Conservation (phyloP, 2,329 filamentous ascomycete genomes). For the Alternaria novae-zelandiae region DNA sequence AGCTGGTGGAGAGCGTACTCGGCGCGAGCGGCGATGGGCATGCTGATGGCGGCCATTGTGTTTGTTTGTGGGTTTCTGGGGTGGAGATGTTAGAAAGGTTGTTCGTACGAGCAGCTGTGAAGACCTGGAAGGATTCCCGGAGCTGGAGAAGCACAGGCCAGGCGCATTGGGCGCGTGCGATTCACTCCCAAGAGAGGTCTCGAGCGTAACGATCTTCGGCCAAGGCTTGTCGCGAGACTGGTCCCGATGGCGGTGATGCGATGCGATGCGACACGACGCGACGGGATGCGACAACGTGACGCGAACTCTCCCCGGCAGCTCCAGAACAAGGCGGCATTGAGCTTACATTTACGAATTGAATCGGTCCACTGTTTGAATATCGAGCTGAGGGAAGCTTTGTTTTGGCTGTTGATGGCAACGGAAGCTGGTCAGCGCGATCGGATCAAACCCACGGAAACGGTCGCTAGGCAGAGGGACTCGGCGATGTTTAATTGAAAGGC, state of each 20-base stretch:
- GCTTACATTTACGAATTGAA: constrained; percentile 44
- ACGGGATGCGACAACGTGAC: constrained; percentile 11
- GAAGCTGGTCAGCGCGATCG: constrained; percentile 41
- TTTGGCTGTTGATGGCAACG: constrained; percentile 29
- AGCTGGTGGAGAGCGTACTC: constrained; percentile 50
- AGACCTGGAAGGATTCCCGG: constrained; percentile 2
- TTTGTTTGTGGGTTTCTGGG: constrained; percentile 31
- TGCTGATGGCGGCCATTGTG: constrained; percentile 48
- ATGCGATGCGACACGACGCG: not conserved
- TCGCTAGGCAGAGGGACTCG: constrained; percentile 35
- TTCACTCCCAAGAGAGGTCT: not conserved
- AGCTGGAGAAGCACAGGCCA: constrained; percentile 5
- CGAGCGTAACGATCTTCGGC: constrained; percentile 1
- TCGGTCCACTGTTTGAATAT: constrained; percentile 24
- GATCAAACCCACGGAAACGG: constrained; percentile 28
- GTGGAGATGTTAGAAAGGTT: constrained; percentile 15
- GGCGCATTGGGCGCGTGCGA: constrained; percentile 11
- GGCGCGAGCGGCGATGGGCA: constrained; percentile 46
- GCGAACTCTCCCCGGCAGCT: constrained; percentile 20
- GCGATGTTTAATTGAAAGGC: constrained; percentile 19
- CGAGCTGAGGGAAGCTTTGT: constrained; percentile 17
- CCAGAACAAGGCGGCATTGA: constrained; percentile 13
- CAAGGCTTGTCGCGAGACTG: constrained; percentile 24
- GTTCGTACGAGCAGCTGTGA: constrained; percentile 1
- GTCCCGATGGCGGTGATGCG: constrained; percentile 12